These are phyloP conservation scores for Vitis hybrid DNA, from an alignment of 177 flowering plant species.

Conservation along the genomic window DNA sequence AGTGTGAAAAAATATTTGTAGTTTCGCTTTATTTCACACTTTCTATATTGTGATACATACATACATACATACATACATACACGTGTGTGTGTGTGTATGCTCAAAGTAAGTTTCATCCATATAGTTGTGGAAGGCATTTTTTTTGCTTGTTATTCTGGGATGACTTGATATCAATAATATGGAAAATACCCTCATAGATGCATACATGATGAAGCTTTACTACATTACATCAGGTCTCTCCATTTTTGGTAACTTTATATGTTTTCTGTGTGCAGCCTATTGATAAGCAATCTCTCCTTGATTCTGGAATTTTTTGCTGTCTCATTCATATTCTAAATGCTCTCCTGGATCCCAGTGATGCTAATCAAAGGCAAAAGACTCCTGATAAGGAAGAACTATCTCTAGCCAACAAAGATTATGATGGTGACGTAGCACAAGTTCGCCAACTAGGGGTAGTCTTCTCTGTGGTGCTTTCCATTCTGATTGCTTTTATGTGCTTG, in stretches of 20 bases:
- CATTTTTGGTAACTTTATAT: neutral
- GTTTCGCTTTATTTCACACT: neutral
- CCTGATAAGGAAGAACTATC: conserved; percentile 26
- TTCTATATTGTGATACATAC: neutral
- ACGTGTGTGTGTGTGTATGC: too few relatives aligned
- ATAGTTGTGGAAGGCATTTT: too few relatives aligned
- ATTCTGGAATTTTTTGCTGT: conserved; percentile 97
- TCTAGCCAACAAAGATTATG: conserved; percentile 21
- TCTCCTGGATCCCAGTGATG: conserved; percentile 60
- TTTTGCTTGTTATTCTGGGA: too few relatives aligned
- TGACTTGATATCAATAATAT: too few relatives aligned
- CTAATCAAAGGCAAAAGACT: conserved; percentile 26
- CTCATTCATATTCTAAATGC: conserved; percentile 87
- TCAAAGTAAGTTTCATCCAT: too few relatives aligned
- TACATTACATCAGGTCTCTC: neutral
- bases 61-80: too few relatives aligned
- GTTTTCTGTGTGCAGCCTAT: conserved; percentile 60
- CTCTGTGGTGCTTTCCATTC: neutral
- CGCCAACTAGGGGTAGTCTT: conserved; percentile 82
- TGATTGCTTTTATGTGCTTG: neutral
- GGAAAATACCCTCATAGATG: neutral
- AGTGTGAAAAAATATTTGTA: neutral
- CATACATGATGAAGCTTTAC: neutral
- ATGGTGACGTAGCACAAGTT: conserved; percentile 35
- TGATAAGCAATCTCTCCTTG: conserved; percentile 95